Evolutionary conservation across 2,329 filamentous ascomycete species (phyloP), one percentile per base, ranked within the genome.

Genomic region (Cladophialophora immunda): DNA sequence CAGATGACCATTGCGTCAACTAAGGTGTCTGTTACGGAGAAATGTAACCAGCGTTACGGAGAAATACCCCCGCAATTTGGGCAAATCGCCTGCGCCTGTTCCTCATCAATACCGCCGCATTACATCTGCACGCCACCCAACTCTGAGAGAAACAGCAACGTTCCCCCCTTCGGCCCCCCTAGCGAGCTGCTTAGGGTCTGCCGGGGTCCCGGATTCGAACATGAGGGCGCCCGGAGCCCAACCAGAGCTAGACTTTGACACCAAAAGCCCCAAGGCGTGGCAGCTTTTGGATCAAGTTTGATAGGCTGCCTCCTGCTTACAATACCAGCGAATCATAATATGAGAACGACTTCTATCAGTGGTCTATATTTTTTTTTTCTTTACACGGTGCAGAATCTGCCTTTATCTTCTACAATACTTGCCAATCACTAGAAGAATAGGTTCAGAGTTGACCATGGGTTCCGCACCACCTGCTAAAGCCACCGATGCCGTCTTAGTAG

Each of bases 401-500:
- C 9, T 38, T 25, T 3, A 3, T 6, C 3, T 29, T 7, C 30
- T 11, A 19, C 38, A 32, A n/a, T 19, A 55, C 19, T 13, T 15
- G n/a, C 19, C n/a, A 38, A 11, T 19, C 34, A 27, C n/a, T 15
- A 15, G 11, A 45, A 45, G n/a, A 45, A n/a, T 19, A 7, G n/a
- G 22, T 7, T 7, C 22, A 54, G 53, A 32, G 29, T 30, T 22
- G 30, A 55, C 3, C n/a, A 72, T 70, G 70, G 65, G 45, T 17
- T 67, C 82, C 73, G 74, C 72, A 29, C 85, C 86, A n/a, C 90
- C 90, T 5, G 76, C 84, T 11, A 84, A 84, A 69, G 90, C 89
- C 64, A 92, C 89, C 56, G 88, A 91, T 77, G 94, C 94, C 32
- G 94, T 98, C 55, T 85, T 98, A 59, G 91, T 94, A 73, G 85